Evolutionary conservation across 2,329 filamentous ascomycete species (phyloP), one percentile per base, ranked within the genome.

Genomic region (Clonostachys rhizophaga): DNA sequence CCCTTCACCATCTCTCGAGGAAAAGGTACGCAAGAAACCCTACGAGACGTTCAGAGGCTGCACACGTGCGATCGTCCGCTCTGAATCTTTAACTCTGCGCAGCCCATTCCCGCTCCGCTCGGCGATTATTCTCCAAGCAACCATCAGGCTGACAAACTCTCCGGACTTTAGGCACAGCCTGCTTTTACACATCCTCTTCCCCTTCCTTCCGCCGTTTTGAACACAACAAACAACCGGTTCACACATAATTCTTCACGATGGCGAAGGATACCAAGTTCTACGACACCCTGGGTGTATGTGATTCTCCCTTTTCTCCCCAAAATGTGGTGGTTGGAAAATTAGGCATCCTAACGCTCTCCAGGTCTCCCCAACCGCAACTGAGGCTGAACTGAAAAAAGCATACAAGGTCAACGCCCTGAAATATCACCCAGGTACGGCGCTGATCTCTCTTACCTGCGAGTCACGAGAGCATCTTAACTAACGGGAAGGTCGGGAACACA

Each of bases 311-410:
- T 7, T 36, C 42, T 42, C 14, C 40, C 40, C 37, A 36, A 20
- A 14, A 5, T 24, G 14, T 17, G 34, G 36, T 40, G 18, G n/a
- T 37, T 14, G 10, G 30, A 43, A 43, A 14, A 20, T 13, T 14
- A 33, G 30, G 34, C 20, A 30, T 42, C 8, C 12, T 34, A 17
- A 16, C 12, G 30, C 30, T 35, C 44, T 37, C 40, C 55, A 95
- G 89, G 88, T 95, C 57, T 55, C 87, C 58, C 86, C 89, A 54
- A 84, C 80, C 60, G 89, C 88, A 55, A 86, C 86, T 49, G 92
- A 97, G 60, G 75, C 85, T 57, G 87, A 96, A 70, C 75, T 99
- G 55, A 96, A 94, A 76, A 91, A 91, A 62, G 91, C 85, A 58
- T 95, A 94, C 79, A 91, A 89, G 69, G 83, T 86, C 56, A 83